Evolutionary conservation across 306 rosid genomes (phyloP).

Genomic region (Rosa chinensis): DNA sequence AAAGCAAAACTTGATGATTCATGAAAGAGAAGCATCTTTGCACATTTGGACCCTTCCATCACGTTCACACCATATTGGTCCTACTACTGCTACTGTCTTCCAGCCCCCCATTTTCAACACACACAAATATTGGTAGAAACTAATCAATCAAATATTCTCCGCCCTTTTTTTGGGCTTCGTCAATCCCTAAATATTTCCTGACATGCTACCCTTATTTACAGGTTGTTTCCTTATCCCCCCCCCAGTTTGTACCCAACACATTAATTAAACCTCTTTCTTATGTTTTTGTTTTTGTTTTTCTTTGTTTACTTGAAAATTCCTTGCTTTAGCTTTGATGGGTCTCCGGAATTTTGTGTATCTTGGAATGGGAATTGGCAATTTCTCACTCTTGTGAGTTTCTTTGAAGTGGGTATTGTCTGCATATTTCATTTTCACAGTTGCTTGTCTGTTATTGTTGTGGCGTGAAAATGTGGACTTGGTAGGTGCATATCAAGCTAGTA

Average conservation of each 20-base stretch:
- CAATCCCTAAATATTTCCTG: conserved; percentile 19
- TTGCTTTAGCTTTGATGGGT: conserved; percentile 2
- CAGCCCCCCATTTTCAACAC: background rate
- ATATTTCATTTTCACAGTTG: background rate
- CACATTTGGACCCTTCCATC: background rate
- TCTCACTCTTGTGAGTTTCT: background rate
- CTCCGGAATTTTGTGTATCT: conserved; percentile 5
- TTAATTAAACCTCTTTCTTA: background rate
- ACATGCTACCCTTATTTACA: conserved; percentile 35
- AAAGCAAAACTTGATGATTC: conserved; percentile 15
- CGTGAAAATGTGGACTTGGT: conserved; percentile 44
- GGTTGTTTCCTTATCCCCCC: conserved; percentile 11
- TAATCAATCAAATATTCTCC: background rate
- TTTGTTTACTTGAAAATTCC: background rate
- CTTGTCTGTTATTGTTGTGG: conserved; percentile 30
- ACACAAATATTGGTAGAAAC: background rate
- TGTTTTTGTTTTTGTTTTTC: background rate
- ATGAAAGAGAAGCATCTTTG: conserved; percentile 4
- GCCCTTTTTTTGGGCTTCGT: background rate
- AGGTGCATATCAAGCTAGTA: conserved; percentile 42
- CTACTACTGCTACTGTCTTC: background rate
- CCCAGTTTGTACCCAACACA: background rate
- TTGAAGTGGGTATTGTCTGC: conserved; percentile 26
- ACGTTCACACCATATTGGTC: background rate
- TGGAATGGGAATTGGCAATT: conserved; percentile 13